Percentiles rank a stretch among this genome's conserved stretches.
These are phyloP conservation scores for Coemansia umbellata DNA, from an alignment of 192 early-diverging fungal genomes.

Conservation along the genomic window DNA sequence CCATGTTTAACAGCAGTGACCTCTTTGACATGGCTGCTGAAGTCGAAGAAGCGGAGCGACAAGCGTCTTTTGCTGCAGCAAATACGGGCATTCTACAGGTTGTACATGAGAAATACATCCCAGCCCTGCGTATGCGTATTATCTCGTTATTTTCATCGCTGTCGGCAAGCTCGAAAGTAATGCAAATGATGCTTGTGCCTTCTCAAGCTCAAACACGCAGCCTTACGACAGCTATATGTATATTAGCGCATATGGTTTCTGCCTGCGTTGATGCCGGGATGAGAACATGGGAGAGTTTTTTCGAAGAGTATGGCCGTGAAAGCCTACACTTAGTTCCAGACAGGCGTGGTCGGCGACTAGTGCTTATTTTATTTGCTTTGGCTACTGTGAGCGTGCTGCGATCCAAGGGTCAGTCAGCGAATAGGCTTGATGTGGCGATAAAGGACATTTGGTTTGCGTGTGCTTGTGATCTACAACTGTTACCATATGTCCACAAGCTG, in stretches of 20 bases:
- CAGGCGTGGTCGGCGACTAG: slow-evolving; percentile 21
- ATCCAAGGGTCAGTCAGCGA: background rate
- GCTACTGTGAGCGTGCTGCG: slow-evolving; percentile 6
- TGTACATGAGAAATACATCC: slow-evolving; percentile 31
- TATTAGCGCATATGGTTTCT: slow-evolving; percentile 27
- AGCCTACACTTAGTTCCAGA: slow-evolving; percentile 32
- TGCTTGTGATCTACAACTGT: slow-evolving; percentile 24
- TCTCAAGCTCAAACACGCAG: background rate
- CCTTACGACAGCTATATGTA: slow-evolving; percentile 6
- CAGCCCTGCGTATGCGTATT: slow-evolving; percentile 27
- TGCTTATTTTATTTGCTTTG: slow-evolving; percentile 30
- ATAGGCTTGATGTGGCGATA: slow-evolving; percentile 9
- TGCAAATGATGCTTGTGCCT: background rate
- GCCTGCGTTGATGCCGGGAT: slow-evolving; percentile 30
- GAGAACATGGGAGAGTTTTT: slow-evolving; percentile 48
- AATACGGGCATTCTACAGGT: slow-evolving; percentile 7
- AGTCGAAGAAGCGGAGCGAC: slow-evolving; percentile 32
- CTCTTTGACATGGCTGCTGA: slow-evolving; percentile 27
- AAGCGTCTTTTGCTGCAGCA: slow-evolving; percentile 8
- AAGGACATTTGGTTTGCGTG: slow-evolving; percentile 45
- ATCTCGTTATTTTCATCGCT: slow-evolving; percentile 17
- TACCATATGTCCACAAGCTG: slow-evolving; percentile 20
- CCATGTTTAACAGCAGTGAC: slow-evolving; percentile 28
- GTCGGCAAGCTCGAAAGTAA: background rate
- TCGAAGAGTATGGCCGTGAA: slow-evolving; percentile 46